Evolutionary conservation across 441 rosid species (phyloP).

Genomic region (Isatis lusitanica): DNA sequence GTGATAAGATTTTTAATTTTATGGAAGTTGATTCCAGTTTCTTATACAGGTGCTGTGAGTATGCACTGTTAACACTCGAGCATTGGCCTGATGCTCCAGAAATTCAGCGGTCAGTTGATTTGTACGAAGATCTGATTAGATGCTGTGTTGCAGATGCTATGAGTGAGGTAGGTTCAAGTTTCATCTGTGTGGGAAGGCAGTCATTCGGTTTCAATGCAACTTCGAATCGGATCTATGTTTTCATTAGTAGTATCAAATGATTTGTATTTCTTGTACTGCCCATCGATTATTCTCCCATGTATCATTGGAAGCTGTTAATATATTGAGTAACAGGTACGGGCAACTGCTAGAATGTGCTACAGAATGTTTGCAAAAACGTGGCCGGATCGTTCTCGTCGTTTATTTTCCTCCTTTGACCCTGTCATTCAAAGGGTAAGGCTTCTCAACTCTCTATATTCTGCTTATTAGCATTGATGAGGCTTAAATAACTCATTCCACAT

Average conservation of each 20-base stretch:
- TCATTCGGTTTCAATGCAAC: slow-evolving; percentile 8
- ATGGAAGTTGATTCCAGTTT: slow-evolving; percentile 26
- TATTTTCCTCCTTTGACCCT: slow-evolving; percentile 89
- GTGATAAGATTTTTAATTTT: slow-evolving; percentile 18
- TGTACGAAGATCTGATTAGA: slow-evolving; percentile 85
- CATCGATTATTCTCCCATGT: slow-evolving; percentile 15
- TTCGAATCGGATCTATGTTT: background rate
- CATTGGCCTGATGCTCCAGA: slow-evolving; percentile 98
- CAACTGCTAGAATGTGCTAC: slow-evolving; percentile 99
- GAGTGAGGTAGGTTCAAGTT: slow-evolving; percentile 75
- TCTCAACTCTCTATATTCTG: slow-evolving; percentile 15
- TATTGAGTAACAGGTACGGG: slow-evolving; percentile 69
- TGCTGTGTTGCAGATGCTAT: slow-evolving; percentile 98
- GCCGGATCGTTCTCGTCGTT: slow-evolving; percentile 95
- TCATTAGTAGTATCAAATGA: slow-evolving; percentile 9
- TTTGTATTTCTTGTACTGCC: slow-evolving; percentile 1
- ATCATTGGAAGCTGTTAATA: slow-evolving; percentile 17
- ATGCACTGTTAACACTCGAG: slow-evolving; percentile 87
- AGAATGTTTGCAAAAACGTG: slow-evolving; percentile 96
- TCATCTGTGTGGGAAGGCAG: slow-evolving; percentile 13
- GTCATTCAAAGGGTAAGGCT: slow-evolving; percentile 88
- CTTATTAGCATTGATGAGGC: slow-evolving; percentile 17
- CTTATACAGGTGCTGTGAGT: slow-evolving; percentile 85
- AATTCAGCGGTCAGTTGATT: slow-evolving; percentile 87
- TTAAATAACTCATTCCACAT: slow-evolving; percentile 21